Evolutionary conservation across 2,329 filamentous ascomycete genomes (phyloP).

Genomic region (Pestalotiopsis fici): DNA sequence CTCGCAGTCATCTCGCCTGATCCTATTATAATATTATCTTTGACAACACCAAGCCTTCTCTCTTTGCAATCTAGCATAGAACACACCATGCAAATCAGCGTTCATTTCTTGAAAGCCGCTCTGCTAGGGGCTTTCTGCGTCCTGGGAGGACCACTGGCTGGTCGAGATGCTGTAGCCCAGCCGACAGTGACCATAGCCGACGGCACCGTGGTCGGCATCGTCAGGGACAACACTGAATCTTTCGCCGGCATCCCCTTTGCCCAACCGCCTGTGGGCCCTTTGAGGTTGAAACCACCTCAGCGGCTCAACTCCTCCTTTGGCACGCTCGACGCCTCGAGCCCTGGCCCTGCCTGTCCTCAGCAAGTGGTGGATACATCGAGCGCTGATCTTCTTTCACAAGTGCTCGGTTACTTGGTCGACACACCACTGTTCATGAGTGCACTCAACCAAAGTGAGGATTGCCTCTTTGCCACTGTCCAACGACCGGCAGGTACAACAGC

Average conservation of each 20-base stretch:
- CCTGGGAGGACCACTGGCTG: constrained; percentile 1
- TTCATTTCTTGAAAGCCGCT: background rate
- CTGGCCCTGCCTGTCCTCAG: constrained; percentile 69
- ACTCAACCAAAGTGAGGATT: constrained; percentile 62
- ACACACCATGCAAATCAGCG: background rate
- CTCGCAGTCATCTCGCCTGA: background rate
- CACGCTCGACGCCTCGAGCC: constrained; percentile 59
- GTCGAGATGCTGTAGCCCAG: constrained; percentile 17
- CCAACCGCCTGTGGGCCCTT: constrained; percentile 63
- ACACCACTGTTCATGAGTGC: constrained; percentile 58
- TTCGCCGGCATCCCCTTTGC: constrained; percentile 79
- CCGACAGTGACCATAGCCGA: constrained; percentile 25
- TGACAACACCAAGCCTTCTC: background rate
- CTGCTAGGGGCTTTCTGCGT: background rate
- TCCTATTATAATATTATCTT: background rate
- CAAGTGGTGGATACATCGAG: constrained; percentile 56
- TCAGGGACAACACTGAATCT: constrained; percentile 52
- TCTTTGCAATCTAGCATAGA: background rate
- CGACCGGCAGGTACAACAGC: constrained; percentile 57
- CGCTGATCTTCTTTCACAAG: constrained; percentile 25
- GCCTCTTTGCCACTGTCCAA: constrained; percentile 61
- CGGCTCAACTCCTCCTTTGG: constrained; percentile 58
- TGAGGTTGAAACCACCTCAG: constrained; percentile 71
- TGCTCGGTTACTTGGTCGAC: constrained; percentile 52
- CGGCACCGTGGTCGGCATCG: constrained; percentile 28